Percentiles rank a stretch among this genome's conserved stretches.
Evolutionary conservation across 2,329 filamentous ascomycete species (phyloP).

Genomic region (Penicillium brasilianum): DNA sequence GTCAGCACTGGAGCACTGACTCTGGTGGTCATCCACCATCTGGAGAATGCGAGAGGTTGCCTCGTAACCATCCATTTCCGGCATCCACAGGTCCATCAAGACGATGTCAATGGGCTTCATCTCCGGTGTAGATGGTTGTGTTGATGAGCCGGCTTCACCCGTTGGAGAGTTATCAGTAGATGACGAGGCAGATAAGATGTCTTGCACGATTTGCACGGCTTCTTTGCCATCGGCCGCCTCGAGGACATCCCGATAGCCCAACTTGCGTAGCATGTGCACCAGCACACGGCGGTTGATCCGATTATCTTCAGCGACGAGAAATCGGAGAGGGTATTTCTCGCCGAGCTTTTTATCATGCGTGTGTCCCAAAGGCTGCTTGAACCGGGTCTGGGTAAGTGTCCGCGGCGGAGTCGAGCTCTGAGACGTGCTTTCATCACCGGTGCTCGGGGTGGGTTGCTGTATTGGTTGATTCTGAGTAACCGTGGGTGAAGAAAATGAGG

Average conservation of each 20-base stretch:
- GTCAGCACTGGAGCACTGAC: constrained; percentile 25
- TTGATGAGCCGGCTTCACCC: constrained; percentile 9
- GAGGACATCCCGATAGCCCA: constrained; percentile 67
- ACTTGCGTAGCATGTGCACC: constrained; percentile 68
- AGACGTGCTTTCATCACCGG: constrained; percentile 34
- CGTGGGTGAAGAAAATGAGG: constrained; percentile 30
- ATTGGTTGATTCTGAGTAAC: constrained; percentile 33
- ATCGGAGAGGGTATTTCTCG: constrained; percentile 65
- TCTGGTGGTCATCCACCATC: constrained; percentile 51
- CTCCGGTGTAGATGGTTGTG: constrained; percentile 33
- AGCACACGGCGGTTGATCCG: constrained; percentile 72
- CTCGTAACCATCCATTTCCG: constrained; percentile 73
- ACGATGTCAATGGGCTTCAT: constrained; percentile 63
- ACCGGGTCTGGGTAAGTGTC: constrained; percentile 27
- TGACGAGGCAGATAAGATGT: constrained; percentile 43
- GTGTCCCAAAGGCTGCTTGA: constrained; percentile 36
- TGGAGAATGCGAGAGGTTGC: constrained; percentile 67
- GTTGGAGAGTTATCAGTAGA: constrained; percentile 9
- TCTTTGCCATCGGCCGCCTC: constrained; percentile 72
- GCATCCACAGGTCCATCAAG: constrained; percentile 80
- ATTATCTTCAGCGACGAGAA: constrained; percentile 75
- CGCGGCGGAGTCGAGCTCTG: constrained; percentile 31
- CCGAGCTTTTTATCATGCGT: constrained; percentile 63
- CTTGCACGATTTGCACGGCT: constrained; percentile 66
- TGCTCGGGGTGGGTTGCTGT: constrained; percentile 39